Base-by-base conservation (phyloP, 2,329 filamentous ascomycete genomes). In the Fusarium fracticaudum region DNA sequence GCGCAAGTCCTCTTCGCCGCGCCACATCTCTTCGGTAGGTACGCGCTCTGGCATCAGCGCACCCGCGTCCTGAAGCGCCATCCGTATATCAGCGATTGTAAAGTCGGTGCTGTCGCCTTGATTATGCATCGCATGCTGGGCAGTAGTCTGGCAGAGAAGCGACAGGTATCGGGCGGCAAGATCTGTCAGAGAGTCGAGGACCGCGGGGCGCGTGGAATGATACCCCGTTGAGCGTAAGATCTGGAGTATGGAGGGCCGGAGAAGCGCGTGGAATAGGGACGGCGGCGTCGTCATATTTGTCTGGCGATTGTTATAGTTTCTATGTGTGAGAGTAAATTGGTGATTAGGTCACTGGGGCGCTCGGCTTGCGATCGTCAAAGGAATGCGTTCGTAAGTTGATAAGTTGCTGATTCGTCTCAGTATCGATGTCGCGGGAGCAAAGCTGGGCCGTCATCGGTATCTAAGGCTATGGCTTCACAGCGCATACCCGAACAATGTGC, bases 141-240 rank as follows among this genome's bases (percentile, higher is more conserved):
- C 92, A 1, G 95, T 93, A 41, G 90, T 88, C 70, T 91, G 89
- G 71, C 93, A 94, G 26, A 98, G 90, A 8, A 94, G 85, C 29
- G 90, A 85, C 66, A 98, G 85, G 83, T 98, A 97, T 74, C 93
- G 91, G 48, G 92, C 93, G 1, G 94, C 92, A 13, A 98, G 88
- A 82, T 98, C 95, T 20, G 94, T 93, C n/a, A 98, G 83, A 15
- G 93, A 92, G 84, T 98, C 95, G 65, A 98, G 87, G 12, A 97
- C 95, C 8, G 92, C 92, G 5, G 94, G 92, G 62, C 91, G 91
- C 58, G 94, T 93, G 47, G 92, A 88, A 81, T 97, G 94, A 85
- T 97, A 98, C 80, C 96, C 96, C 31, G 94, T 92, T 37, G 95
- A 94, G 79, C 96, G 94, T 59, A 98, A 91, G 78, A 97, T 96